These are phyloP conservation scores for Cryptosporidium felis DNA, from an alignment of 169 alveolate genomes.

Conservation along the genomic window DNA sequence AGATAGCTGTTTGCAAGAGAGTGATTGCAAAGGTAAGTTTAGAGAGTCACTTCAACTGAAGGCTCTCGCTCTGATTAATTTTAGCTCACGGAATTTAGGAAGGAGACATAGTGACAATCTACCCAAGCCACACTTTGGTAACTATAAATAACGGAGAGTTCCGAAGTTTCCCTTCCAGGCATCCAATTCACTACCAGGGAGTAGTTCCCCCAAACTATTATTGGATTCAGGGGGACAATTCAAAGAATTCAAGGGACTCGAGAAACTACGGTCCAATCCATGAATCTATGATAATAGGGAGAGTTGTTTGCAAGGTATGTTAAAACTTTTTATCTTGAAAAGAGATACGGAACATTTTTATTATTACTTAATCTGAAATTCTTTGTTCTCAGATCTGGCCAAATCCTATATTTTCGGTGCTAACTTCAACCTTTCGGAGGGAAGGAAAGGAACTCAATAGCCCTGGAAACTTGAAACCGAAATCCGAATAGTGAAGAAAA, in stretches of 20 bases:
- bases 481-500: too few relatives aligned
- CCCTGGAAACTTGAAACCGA: neutral
- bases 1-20: conserved; percentile 48
- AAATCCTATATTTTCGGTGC: neutral
- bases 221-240: conserved; percentile 67
- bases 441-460: neutral
- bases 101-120: conserved; percentile 37
- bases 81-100: conserved; percentile 11
- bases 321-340: neutral
- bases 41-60: neutral
- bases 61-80: neutral
- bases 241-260: conserved; percentile 37
- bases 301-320: conserved; percentile 19
- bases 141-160: neutral
- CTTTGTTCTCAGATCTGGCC: conserved; percentile 25
- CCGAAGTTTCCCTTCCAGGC: neutral
- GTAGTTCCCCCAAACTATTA: conserved; percentile 16
- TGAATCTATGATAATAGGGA: conserved; percentile 45
- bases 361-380: neutral
- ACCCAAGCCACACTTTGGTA: conserved; percentile 29
- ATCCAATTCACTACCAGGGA: neutral
- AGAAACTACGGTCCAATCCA: conserved; percentile 66
- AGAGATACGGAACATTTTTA: neutral
- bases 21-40: conserved; percentile 50
- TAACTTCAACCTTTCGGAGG: neutral